Base-by-base conservation (phyloP, 352 stramenopile species). In the Phytopythium litorale region DNA sequence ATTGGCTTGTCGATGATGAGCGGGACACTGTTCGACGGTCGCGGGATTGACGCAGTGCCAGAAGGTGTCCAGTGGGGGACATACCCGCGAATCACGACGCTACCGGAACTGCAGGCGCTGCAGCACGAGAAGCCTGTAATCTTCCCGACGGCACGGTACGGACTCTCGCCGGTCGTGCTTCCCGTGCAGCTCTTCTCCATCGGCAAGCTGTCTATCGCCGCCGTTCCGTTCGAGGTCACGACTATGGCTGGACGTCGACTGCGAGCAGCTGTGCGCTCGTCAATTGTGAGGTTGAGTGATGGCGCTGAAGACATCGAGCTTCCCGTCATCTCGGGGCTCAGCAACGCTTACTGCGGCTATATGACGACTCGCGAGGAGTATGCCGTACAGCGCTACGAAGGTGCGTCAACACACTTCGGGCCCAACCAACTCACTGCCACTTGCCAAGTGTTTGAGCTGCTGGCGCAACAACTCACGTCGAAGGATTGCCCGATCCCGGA, bases 321-420 rank as follows among this genome's bases (percentile, higher is more conserved):
- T n/a, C 79, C 84, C 1, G 76, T 94, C 30, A 81, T 96, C 38
- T 79, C 85, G 18, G 85, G 85, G 6, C 63, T 93, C 25, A 86
- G 72, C 48, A 96, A 96, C 58, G 87, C 83, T 3, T 96, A 96
- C 65, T 83, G 82, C 48, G 87, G 84, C 6, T 96, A 96, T 64
- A 72, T 96, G 60, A 89, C 87, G 9, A 96, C 88, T 5, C 76
- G 81, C 3, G 88, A 96, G 62, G 88, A 96, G 62, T 96, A 95
- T 51, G 72, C 86, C 1, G 76, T 92, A 5, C 88, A 96, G 64
- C 80, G 87, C 5, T 96, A 96, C 62, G 88, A 96, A 81, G 88
- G 88, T n/a, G 87, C 88, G 15, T 96, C 85, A 21, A 96, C 87
- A 32, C 85, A 95, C 63, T 96, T 96, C 46, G 88, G 88, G 7